Conservation (phyloP, 164 flowering plant species). For the Malania oleifera region DNA sequence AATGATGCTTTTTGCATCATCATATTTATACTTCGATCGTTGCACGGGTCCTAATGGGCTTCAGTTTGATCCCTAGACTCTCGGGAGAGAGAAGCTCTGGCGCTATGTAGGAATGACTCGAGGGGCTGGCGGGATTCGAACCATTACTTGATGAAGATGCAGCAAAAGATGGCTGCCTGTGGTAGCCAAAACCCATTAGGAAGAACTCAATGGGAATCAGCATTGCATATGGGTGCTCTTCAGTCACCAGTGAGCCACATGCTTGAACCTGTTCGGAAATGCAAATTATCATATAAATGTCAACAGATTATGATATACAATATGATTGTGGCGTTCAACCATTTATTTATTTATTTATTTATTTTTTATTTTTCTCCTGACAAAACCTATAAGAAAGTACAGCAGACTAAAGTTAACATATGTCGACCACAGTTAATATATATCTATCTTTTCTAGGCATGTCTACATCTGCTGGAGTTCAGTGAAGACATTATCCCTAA, state of each 20-base stretch:
- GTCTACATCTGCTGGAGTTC: no score
- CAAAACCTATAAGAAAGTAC: no score
- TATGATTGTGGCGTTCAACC: no score
- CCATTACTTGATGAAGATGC: conserved; percentile 24
- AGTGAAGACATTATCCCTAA: no score
- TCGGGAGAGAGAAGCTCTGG: conserved; percentile 88
- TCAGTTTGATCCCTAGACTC: conserved; percentile 77
- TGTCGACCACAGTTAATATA: no score
- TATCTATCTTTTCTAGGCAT: no score
- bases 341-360: no score
- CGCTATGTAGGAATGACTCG: conserved; percentile 53
- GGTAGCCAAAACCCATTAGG: conserved; percentile 64
- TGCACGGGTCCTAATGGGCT: conserved; percentile 65
- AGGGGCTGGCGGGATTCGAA: conserved; percentile 45
- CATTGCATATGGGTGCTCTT: conserved; percentile 93
- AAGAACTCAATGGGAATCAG: conserved; percentile 76
- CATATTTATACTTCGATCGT: not conserved
- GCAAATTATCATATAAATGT: not conserved
- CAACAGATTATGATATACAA: not conserved
- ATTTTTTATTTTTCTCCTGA: no score
- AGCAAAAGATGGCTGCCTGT: conserved; percentile 30
- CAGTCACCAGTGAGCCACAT: conserved; percentile 87
- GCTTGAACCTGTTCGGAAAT: conserved; percentile 54
- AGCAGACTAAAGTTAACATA: no score
- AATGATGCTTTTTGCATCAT: not conserved